Percentiles rank a stretch among this genome's conserved stretches.
These are phyloP conservation scores for Citrus sinensis DNA, from an alignment of 345 rosid genomes.

Conservation along the genomic window DNA sequence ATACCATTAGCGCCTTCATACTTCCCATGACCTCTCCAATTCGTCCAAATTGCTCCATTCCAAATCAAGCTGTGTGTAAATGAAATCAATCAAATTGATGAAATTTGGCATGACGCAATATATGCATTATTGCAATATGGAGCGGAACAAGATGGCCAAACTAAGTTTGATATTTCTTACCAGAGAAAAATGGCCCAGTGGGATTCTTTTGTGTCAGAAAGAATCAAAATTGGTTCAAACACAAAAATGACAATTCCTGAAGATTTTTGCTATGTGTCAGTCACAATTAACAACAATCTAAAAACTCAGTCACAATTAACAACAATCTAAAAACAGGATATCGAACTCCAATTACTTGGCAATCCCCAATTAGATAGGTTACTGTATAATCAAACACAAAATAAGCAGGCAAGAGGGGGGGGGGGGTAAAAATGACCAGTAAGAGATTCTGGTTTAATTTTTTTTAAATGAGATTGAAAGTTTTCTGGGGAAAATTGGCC, in stretches of 20 bases:
- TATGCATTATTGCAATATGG: background rate
- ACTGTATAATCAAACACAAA: background rate
- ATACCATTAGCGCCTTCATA: constrained; percentile 74
- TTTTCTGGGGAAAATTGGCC: background rate
- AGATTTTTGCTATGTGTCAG: background rate
- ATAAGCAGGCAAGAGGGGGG: background rate
- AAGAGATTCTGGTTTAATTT: background rate
- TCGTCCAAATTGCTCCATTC: constrained; percentile 85
- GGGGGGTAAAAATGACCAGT: background rate
- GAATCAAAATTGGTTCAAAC: background rate
- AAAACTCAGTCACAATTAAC: background rate
- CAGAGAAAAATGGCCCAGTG: background rate
- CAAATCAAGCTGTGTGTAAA: background rate
- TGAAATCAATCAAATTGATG: background rate
- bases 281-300: background rate
- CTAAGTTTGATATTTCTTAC: constrained; percentile 1
- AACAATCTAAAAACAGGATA: background rate
- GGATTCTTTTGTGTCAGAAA: background rate
- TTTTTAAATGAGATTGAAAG: background rate
- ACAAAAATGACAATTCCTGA: background rate
- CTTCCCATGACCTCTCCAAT: constrained; percentile 86
- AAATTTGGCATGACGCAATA: background rate
- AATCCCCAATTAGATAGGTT: background rate
- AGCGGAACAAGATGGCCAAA: background rate
- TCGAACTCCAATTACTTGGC: background rate